Conservation (phyloP, 441 rosid species). For the Gossypium laxum region DNA sequence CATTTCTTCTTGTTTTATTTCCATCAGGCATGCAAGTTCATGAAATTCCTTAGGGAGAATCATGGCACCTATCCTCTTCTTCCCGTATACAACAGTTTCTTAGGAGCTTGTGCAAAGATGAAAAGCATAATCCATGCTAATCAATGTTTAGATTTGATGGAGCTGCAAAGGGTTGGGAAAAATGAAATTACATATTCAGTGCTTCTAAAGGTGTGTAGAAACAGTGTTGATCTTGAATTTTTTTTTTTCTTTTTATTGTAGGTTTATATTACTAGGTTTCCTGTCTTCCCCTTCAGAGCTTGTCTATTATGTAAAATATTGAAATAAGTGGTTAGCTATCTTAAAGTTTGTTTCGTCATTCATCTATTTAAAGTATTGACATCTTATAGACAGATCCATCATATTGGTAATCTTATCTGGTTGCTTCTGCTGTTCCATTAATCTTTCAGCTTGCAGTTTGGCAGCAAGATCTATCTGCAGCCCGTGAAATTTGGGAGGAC, state of each 20-base stretch:
- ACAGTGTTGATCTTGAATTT: not conserved
- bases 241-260: not conserved
- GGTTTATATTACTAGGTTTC: slow-evolving; percentile 4
- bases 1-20: slow-evolving; percentile 14
- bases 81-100: slow-evolving; percentile 48
- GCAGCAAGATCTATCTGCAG: slow-evolving; percentile 44
- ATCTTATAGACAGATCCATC: slow-evolving; percentile 6
- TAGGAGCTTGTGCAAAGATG: slow-evolving; percentile 44
- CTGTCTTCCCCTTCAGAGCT: not conserved
- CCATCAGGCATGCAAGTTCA: slow-evolving; percentile 55
- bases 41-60: slow-evolving; percentile 40
- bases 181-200: slow-evolving; percentile 54
- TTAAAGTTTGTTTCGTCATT: not conserved
- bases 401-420: not conserved
- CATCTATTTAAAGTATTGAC: not conserved
- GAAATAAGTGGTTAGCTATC: slow-evolving; percentile 2
- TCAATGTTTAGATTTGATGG: slow-evolving; percentile 84
- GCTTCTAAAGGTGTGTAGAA: slow-evolving; percentile 61
- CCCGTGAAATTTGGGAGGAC: slow-evolving; percentile 52
- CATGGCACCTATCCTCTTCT: slow-evolving; percentile 35
- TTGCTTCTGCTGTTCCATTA: slow-evolving; percentile 14
- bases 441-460: slow-evolving; percentile 60
- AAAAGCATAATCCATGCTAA: slow-evolving; percentile 32
- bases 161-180: slow-evolving; percentile 48
- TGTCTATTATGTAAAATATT: slow-evolving; percentile 4